Conservation (phyloP, 179 eudicot genomes). For the Corrigiola litoralis region DNA sequence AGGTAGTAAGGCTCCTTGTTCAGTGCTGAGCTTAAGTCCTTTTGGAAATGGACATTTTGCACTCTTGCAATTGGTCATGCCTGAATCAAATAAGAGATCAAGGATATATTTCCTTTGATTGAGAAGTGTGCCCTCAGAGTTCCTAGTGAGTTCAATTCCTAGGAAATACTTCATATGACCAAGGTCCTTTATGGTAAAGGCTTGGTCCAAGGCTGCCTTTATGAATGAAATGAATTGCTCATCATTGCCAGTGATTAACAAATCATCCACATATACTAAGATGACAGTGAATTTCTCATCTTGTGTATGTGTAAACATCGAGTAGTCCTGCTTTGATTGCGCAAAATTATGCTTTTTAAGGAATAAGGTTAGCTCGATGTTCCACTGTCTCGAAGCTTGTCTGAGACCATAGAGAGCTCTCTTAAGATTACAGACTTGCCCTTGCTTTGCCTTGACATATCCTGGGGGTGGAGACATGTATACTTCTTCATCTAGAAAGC, state of each 20-base stretch:
- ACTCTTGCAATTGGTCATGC: not conserved
- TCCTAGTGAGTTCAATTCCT: not conserved
- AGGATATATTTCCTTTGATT: too few species aligned
- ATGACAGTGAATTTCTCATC: not conserved
- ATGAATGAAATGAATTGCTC: not conserved
- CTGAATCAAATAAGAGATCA: not conserved
- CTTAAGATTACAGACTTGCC: not conserved
- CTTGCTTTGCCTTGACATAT: not conserved
- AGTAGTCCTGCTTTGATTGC: not conserved
- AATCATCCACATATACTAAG: not conserved
- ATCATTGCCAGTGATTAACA: not conserved
- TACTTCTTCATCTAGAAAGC: not conserved
- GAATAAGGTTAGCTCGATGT: not conserved
- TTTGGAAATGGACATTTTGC: not conserved
- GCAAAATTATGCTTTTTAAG: not conserved
- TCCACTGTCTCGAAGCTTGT: constrained; percentile 26
- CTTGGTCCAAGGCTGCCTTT: not conserved
- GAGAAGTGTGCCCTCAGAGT: too few species aligned
- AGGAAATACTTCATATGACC: not conserved
- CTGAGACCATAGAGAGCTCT: not conserved
- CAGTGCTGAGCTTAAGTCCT: not conserved
- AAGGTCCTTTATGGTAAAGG: not conserved
- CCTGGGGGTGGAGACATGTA: not conserved
- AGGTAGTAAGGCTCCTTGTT: not conserved
- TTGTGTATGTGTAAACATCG: not conserved